These are phyloP conservation scores for Ambrosia hybrid DNA, from an alignment of 140 eudicot genomes.

Conservation along the genomic window DNA sequence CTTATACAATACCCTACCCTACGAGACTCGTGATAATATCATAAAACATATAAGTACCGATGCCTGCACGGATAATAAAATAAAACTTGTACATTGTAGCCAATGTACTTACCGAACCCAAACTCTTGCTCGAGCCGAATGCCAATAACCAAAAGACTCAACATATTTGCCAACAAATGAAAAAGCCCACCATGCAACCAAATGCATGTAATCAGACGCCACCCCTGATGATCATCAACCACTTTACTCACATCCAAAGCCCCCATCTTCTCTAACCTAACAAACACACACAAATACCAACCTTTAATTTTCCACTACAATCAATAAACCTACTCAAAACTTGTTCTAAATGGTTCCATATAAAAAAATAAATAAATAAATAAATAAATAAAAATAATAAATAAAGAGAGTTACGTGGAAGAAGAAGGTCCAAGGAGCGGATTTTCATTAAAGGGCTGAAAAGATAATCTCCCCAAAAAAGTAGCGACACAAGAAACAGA, in stretches of 20 bases:
- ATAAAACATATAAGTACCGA: background rate
- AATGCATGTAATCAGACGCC: slow-evolving; percentile 87
- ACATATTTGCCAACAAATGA: slow-evolving; percentile 85
- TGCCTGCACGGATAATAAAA: background rate
- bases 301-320: background rate
- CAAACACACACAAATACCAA: background rate
- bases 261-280: slow-evolving; percentile 89
- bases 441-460: slow-evolving; percentile 92
- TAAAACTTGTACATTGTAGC: slow-evolving; percentile 3
- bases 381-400: too few species aligned
- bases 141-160: slow-evolving; percentile 84
- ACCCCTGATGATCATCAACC: slow-evolving; percentile 69
- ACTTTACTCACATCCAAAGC: slow-evolving; percentile 87
- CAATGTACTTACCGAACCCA: slow-evolving; percentile 72
- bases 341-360: background rate
- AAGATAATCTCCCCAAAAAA: slow-evolving; percentile 72
- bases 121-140: slow-evolving; percentile 93
- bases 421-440: slow-evolving; percentile 99
- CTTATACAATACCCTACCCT: background rate
- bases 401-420: slow-evolving; percentile 46
- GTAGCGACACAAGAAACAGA: slow-evolving; percentile 66
- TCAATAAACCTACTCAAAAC: slow-evolving; percentile 5
- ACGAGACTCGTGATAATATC: background rate
- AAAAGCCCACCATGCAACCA: slow-evolving; percentile 98
- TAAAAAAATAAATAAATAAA: too few species aligned